These are phyloP conservation scores for Clathrus columnatus DNA, from an alignment of 768 basidiomycete species.

Conservation along the genomic window DNA sequence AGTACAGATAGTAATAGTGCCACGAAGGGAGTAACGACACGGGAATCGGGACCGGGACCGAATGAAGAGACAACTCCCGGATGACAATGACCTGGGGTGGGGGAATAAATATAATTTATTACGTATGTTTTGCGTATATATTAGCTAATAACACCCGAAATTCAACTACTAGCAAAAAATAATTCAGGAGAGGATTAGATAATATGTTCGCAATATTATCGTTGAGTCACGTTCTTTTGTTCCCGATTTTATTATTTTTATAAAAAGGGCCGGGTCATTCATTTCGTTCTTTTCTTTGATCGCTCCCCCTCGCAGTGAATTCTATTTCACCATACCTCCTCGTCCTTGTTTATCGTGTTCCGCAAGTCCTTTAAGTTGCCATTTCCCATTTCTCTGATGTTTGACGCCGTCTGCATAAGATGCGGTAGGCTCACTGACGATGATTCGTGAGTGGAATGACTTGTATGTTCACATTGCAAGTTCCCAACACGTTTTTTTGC, in stretches of 20 bases:
- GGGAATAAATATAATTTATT: too few species aligned
- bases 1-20: too few species aligned
- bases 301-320: slow-evolving; percentile 10
- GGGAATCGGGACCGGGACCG: background rate
- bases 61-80: background rate
- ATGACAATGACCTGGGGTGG: background rate
- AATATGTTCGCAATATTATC: background rate
- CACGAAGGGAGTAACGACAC: background rate
- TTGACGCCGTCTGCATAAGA: slow-evolving; percentile 68
- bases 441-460: slow-evolving; percentile 38
- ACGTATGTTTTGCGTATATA: too few species aligned
- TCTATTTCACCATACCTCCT: background rate
- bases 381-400: slow-evolving; percentile 38
- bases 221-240: slow-evolving; percentile 3
- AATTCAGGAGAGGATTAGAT: background rate
- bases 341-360: background rate
- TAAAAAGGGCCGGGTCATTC: background rate
- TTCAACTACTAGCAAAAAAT: background rate
- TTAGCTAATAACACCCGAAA: background rate
- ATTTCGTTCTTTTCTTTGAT: slow-evolving; percentile 10
- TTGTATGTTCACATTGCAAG: slow-evolving; percentile 12
- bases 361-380: background rate
- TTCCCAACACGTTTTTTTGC: slow-evolving; percentile 11
- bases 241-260: background rate
- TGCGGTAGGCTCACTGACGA: slow-evolving; percentile 59